phyloP scores from a whole-genome alignment of 768 basidiomycete species.

The Tricholoma terreum region DNA sequence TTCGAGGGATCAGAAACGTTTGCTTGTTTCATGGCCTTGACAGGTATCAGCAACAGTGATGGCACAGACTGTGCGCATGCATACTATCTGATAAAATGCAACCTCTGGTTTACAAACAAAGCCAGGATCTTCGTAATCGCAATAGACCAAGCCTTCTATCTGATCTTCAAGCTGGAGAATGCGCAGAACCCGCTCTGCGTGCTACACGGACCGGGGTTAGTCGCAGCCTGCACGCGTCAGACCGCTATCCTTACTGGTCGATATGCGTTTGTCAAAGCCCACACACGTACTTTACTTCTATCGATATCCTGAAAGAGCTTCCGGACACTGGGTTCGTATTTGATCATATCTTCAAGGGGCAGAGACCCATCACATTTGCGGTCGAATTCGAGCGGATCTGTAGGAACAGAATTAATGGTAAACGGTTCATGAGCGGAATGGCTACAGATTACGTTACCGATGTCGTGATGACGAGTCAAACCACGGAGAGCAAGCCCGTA shows the following conservation, averaged over 20 bases:
- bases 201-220: slow-evolving; percentile 40
- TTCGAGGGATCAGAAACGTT: slow-evolving; percentile 60
- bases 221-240: not conserved
- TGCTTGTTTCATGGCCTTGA: slow-evolving; percentile 65
- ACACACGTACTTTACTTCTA: slow-evolving; percentile 70
- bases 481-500: slow-evolving; percentile 85
- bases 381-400: slow-evolving; percentile 83
- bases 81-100: slow-evolving; percentile 63
- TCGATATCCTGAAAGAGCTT: slow-evolving; percentile 79
- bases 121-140: slow-evolving; percentile 64
- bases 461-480: slow-evolving; percentile 68
- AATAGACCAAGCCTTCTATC: slow-evolving; percentile 74
- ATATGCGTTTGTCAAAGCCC: slow-evolving; percentile 88
- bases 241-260: slow-evolving; percentile 45
- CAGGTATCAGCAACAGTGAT: slow-evolving; percentile 2
- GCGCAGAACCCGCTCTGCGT: slow-evolving; percentile 74
- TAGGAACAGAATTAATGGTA: slow-evolving; percentile 1
- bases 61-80: slow-evolving; percentile 4
- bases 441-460: slow-evolving; percentile 47
- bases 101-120: slow-evolving; percentile 83
- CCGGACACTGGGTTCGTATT: slow-evolving; percentile 56
- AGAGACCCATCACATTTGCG: slow-evolving; percentile 78
- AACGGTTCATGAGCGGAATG: not conserved
- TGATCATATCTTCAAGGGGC: slow-evolving; percentile 77
- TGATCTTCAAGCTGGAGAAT: slow-evolving; percentile 73